Evolutionary conservation across 306 rosid species (phyloP), one percentile per base, ranked within the genome.

Genomic region (Prunus armeniaca): DNA sequence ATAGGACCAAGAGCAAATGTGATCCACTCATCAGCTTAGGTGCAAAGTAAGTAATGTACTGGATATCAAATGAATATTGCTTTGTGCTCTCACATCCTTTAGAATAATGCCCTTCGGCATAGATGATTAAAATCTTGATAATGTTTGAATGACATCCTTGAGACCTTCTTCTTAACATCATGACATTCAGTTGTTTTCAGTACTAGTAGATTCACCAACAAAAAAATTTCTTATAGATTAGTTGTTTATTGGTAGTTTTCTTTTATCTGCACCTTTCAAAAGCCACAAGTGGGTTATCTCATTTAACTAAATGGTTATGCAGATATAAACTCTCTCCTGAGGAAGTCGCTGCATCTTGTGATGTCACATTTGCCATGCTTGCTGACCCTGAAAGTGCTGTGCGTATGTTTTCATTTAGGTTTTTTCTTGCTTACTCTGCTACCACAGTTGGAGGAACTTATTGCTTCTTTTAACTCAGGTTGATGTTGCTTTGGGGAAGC

Each of bases 331-430:
- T 96, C 28, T 80, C 93, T 76, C 99, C 97, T 17, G 89, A 81
- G 75, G 96, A 92, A 89, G 99, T 95, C 72, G 88, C 96, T 5
- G 96, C 95, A 62, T 90, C 96, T 82, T 95, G 99, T 28, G 97
- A 95, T 76, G 84, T 95, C 86, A 95, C 97, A 46, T 95, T 95
- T 81, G 93, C 99, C 60, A 95, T 95, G 97, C 99, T 95, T 76
- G 97, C 99, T 12, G 97, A 92, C 84, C 99, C 99, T 63, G 87
- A 89, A 70, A 90, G 91, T 87, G 99, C 99, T 57, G 97, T 95
- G 86, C 69, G 97, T 90, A 82, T 82, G 77, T 83, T 80, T 77
- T 76, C 46, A 30, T 41, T 6, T 71, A 54, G 9, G 18, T 12
- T 27, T 65, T 72, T 64, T 76, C 8, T 51, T 50, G n/a, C 49